Evolutionary conservation across 2,329 filamentous ascomycete species (phyloP).

Genomic region (Tolypocladium endophyticum): DNA sequence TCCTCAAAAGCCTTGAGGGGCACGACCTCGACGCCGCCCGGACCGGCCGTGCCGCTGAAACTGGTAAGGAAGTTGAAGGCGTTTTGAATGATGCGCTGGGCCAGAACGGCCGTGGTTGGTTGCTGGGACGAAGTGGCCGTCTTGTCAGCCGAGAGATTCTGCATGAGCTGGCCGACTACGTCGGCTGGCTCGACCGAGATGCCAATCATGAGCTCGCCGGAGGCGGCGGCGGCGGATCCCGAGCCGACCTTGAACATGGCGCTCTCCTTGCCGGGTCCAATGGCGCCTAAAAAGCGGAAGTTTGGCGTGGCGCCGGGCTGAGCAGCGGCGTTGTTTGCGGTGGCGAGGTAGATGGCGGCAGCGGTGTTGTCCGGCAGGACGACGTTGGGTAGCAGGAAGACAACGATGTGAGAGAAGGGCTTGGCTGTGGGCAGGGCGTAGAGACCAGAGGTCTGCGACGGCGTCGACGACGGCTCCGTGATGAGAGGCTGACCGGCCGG

Average conservation of each 20-base stretch:
- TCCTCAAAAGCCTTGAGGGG: slow-evolving; percentile 92
- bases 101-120: slow-evolving; percentile 65
- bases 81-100: slow-evolving; percentile 90
- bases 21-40: slow-evolving; percentile 68
- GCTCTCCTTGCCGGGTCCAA: slow-evolving; percentile 83
- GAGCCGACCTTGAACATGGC: slow-evolving; percentile 72
- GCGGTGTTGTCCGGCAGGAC: slow-evolving; percentile 64
- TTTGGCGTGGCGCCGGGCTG: slow-evolving; percentile 35
- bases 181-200: slow-evolving; percentile 70
- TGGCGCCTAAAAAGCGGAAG: slow-evolving; percentile 79
- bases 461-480: slow-evolving; percentile 40
- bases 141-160: slow-evolving; percentile 36
- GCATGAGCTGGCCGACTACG: slow-evolving; percentile 60
- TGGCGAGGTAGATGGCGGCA: slow-evolving; percentile 77
- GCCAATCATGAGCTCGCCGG: slow-evolving; percentile 59
- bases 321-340: slow-evolving; percentile 32
- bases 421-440: slow-evolving; percentile 37
- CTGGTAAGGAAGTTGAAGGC: slow-evolving; percentile 93
- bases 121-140: slow-evolving; percentile 11
- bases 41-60: slow-evolving; percentile 58
- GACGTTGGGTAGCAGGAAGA: slow-evolving; percentile 77
- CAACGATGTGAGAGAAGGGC: slow-evolving; percentile 70
- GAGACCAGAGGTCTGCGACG: slow-evolving; percentile 43
- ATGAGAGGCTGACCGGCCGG: slow-evolving; percentile 50
- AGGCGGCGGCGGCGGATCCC: slow-evolving; percentile 10